A percentile compares a stretch with the other conserved stretches of the same genome.
These are phyloP conservation scores for Quercus lobata DNA, from an alignment of 331 rosid genomes.

Conservation along the genomic window DNA sequence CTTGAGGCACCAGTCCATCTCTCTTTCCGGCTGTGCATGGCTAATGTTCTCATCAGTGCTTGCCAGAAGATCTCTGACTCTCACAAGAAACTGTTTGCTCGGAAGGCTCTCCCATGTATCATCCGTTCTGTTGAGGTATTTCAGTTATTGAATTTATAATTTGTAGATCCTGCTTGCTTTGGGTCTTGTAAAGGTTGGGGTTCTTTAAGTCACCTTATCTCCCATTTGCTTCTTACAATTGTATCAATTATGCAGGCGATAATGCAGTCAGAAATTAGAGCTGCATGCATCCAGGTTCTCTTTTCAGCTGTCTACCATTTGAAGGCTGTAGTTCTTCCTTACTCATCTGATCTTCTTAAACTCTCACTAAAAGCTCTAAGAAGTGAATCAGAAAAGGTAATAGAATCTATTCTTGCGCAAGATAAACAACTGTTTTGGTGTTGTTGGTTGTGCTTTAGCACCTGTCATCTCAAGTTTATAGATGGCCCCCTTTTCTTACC, in stretches of 20 bases:
- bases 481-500: neutral
- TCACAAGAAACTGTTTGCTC: constrained; percentile 49
- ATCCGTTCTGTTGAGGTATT: constrained; percentile 61
- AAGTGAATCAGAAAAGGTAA: constrained; percentile 67
- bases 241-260: constrained; percentile 39
- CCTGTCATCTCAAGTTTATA: neutral
- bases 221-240: constrained; percentile 24
- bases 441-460: neutral
- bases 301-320: constrained; percentile 86
- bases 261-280: constrained; percentile 57
- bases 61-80: constrained; percentile 72
- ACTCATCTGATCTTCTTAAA: constrained; percentile 56
- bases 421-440: neutral
- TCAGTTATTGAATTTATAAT: constrained; percentile 3
- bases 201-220: constrained; percentile 7
- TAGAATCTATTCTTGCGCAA: neutral
- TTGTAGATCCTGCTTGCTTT: neutral
- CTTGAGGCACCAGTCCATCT: constrained; percentile 34
- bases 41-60: constrained; percentile 86
- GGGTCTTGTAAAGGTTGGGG: neutral
- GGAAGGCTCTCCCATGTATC: constrained; percentile 52
- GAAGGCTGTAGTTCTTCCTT: constrained; percentile 58
- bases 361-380: constrained; percentile 56
- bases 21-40: constrained; percentile 74
- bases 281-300: constrained; percentile 82